A percentile compares a stretch with the other conserved stretches of the same genome.
phyloP scores from a whole-genome alignment of 75 land plant genomes.

The Larix kaempferi region DNA sequence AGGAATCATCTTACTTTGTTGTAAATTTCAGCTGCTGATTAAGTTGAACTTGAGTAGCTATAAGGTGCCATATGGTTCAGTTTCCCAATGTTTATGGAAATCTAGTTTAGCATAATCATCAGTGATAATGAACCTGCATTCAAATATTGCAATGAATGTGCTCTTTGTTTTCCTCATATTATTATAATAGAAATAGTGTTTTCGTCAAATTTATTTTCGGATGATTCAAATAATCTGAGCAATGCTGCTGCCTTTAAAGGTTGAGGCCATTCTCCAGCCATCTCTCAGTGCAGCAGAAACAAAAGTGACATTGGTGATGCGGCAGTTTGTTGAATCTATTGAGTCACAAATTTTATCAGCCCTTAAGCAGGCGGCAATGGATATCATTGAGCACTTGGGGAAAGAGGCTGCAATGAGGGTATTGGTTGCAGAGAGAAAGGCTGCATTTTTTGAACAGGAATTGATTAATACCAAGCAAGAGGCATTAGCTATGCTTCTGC shows the following conservation, averaged over 20 bases:
- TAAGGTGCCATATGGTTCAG: not conserved
- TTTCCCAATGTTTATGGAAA: not conserved
- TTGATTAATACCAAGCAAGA: slow-evolving; percentile 59
- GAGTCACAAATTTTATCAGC: slow-evolving; percentile 6
- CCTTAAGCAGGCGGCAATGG: slow-evolving; percentile 24
- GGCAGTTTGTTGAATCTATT: slow-evolving; percentile 10
- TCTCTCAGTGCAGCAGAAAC: slow-evolving; percentile 6
- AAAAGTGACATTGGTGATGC: slow-evolving; percentile 9
- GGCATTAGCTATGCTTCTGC: slow-evolving; percentile 48
- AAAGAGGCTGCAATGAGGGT: slow-evolving; percentile 78
- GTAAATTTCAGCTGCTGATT: not conserved
- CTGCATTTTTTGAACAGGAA: slow-evolving; percentile 45
- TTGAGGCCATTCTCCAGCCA: slow-evolving; percentile 4
- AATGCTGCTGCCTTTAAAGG: not conserved
- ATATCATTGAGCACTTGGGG: slow-evolving; percentile 61
- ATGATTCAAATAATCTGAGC: not conserved
- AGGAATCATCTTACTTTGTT: not conserved
- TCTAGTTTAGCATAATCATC: not conserved
- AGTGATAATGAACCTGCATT: not conserved
- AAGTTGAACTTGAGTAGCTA: not conserved
- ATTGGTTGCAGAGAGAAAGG: slow-evolving; percentile 56
- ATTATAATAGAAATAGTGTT: not conserved
- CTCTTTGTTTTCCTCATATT: not conserved
- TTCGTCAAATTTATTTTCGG: not conserved
- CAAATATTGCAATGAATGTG: not conserved